phyloP scores from a whole-genome alignment of 805 yeast genomes.

The Grigorovia transvaalensis region DNA sequence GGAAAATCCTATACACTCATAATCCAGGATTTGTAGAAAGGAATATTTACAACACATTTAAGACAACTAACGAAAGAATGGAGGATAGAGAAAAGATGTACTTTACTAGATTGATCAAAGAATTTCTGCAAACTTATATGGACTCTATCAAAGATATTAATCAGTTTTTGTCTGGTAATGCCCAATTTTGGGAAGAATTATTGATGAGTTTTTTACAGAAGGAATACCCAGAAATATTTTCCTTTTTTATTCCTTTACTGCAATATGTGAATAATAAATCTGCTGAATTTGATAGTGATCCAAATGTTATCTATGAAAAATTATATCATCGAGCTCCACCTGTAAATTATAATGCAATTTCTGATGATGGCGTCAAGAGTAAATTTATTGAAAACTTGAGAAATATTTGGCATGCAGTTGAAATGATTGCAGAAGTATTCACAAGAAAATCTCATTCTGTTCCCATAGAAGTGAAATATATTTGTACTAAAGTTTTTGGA shows the following conservation, averaged over 20 bases:
- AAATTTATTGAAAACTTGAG: slow-evolving; percentile 67
- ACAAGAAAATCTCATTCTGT: slow-evolving; percentile 34
- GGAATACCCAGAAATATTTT: slow-evolving; percentile 25
- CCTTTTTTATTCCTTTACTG: slow-evolving; percentile 32
- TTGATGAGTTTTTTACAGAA: slow-evolving; percentile 32
- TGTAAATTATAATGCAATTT: slow-evolving; percentile 61
- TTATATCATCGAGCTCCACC: slow-evolving; percentile 33
- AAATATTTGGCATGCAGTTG: slow-evolving; percentile 57
- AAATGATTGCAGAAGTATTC: slow-evolving; percentile 43
- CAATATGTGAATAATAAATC: slow-evolving; percentile 28
- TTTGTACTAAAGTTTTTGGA: slow-evolving; percentile 40
- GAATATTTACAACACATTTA: slow-evolving; percentile 22
- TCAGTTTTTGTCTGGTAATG: slow-evolving; percentile 20
- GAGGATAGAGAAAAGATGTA: slow-evolving; percentile 58
- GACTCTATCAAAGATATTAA: slow-evolving; percentile 14
- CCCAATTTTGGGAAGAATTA: slow-evolving; percentile 36
- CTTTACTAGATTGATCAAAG: slow-evolving; percentile 46
- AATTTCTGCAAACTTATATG: slow-evolving; percentile 35
- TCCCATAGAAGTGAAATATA: slow-evolving; percentile 47
- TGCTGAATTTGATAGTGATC: slow-evolving; percentile 71
- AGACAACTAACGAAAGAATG: slow-evolving; percentile 24
- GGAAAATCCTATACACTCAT: slow-evolving; percentile 42
- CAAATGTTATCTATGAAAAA: slow-evolving; percentile 42
- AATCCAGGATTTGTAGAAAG: slow-evolving; percentile 23
- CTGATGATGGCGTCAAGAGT: slow-evolving; percentile 61